Percentiles rank a stretch among this genome's conserved stretches.
Evolutionary conservation across 345 rosid species (phyloP).

Genomic region (Populus euphratica): DNA sequence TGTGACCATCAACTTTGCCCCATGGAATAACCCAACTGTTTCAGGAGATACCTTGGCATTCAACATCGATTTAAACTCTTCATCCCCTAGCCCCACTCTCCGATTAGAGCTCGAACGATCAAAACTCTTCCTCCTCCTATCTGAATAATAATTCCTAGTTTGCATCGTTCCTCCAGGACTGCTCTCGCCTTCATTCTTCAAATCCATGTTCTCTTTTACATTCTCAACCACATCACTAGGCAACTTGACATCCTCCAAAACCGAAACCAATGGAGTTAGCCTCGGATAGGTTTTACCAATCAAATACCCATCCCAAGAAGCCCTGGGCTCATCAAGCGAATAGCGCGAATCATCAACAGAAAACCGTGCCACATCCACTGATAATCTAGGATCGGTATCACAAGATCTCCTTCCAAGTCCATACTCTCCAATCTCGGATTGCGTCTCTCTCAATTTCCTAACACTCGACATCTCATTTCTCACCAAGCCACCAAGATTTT

Average conservation of each 20-base stretch:
- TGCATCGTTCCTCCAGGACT: conserved; percentile 34
- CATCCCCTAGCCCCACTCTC: conserved; percentile 27
- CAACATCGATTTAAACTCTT: conserved; percentile 24
- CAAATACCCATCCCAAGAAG: conserved; percentile 77
- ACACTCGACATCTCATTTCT: neutral
- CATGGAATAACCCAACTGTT: conserved; percentile 41
- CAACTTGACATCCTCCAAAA: conserved; percentile 51
- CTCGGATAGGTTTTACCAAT: conserved; percentile 51
- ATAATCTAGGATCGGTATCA: conserved; percentile 43
- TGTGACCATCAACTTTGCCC: conserved; percentile 51
- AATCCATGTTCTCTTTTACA: conserved; percentile 29
- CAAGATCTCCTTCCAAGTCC: conserved; percentile 56
- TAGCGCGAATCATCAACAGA: conserved; percentile 40
- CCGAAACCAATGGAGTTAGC: conserved; percentile 45
- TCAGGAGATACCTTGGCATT: conserved; percentile 43
- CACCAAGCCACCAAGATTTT: neutral
- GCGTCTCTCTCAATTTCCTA: conserved; percentile 32
- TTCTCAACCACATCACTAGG: conserved; percentile 28
- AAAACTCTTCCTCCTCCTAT: conserved; percentile 29
- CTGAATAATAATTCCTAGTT: conserved; percentile 31
- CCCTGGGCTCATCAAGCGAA: conserved; percentile 71
- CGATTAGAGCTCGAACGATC: conserved; percentile 22
- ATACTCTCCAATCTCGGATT: conserved; percentile 42
- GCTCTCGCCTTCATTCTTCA: conserved; percentile 14
- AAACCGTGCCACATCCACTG: conserved; percentile 24